Base-by-base conservation (phyloP, 176 grass and related monocot species). In the Phoenix dactylifera region DNA sequence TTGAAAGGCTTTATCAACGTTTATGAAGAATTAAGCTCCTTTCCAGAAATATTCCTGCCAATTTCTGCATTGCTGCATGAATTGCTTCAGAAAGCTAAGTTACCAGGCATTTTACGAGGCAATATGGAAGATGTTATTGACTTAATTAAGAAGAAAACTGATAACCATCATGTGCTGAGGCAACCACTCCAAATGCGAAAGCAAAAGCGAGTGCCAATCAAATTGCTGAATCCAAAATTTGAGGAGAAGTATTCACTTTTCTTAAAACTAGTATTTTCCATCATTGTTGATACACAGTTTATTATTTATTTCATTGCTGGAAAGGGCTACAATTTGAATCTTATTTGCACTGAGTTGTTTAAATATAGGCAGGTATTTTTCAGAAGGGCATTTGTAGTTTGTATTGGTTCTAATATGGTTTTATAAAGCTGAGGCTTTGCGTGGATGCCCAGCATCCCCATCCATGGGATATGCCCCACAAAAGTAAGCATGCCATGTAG, bases 181-280 rank as follows among this genome's bases (percentile, higher is more conserved):
- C 60, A 87, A 69, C 87, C 83, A 17, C 78, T 96, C 71, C 75
- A 84, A 72, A 85, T 88, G 77, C 78, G 75, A 7, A 96, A 96
- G 64, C 74, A 91, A 77, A 83, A 85, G 67, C 87, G 87, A 17
- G 78, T 90, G 57, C 87, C 92, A 72, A 85, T 97, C 32, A 97
- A 77, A 51, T 76, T 91, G 53, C 62, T 97, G 63, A 97, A 83
- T 87, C 87, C 87, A 16, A 88, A 91, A 83, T 97, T 91, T 4
- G 87, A 91, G 72, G 92, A 97, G 44, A 88, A 78, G 87, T 97
- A 91, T 67, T 83, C 65, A 51, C 64, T 73, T 83, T 25, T 53
- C 66, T 60, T 26, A 58, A 51, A 29, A 51, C 14, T 25, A 12
- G 48, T 50, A 9, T 69, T 67, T 77, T 15, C 28, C 23, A 15